Base-by-base conservation (phyloP, 164 flowering plant species). In the Platanus orientalis region DNA sequence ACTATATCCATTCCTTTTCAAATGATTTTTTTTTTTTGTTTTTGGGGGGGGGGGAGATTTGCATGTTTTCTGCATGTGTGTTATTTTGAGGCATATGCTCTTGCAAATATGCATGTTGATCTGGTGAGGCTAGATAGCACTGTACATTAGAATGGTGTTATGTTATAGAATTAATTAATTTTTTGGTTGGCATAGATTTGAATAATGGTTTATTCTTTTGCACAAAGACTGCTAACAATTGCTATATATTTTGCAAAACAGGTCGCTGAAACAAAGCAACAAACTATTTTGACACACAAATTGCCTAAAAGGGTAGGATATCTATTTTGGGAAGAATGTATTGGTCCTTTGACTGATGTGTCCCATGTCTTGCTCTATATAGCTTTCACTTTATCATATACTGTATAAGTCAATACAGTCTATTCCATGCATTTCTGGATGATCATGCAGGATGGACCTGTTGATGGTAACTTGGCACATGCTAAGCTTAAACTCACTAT, bases 281-380 rank as follows among this genome's bases (percentile, higher is more conserved):
- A 79, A 49, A 63, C 71, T 54, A 68, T 63, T 73, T 78, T 87
- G 40, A 71, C 78, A 12, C 97, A 90, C 78, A 90, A 90, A 78
- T 75, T 57, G 40, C 82, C 96, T 26, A 84, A 82, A 69, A 84
- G 74, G 85, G 98, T 90, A 74, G 32, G 51, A 50, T n/a, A n/a
- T n/a, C n/a, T n/a, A n/a, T n/a, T n/a, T n/a, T 19, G 52, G 39
- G 30, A 52, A 62, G 27, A 30, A 24, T n/a, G 40, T 24, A 16
- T 32, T 54, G 34, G 53, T 30, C 24, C 27, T 34, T 32, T n/a
- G 23, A 40, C 50, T 11, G 29, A 0, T 24, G 6, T 29, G 21
- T 21, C 19, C 26, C 26, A 23, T 53, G 14, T 24, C 30, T 48
- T 26, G 32, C 56, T 49, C 13, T 16, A 7, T 45, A 12, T 44